Evolutionary conservation across 208 protist genomes (phyloP).

Genomic region (Crithidia thermophila): DNA sequence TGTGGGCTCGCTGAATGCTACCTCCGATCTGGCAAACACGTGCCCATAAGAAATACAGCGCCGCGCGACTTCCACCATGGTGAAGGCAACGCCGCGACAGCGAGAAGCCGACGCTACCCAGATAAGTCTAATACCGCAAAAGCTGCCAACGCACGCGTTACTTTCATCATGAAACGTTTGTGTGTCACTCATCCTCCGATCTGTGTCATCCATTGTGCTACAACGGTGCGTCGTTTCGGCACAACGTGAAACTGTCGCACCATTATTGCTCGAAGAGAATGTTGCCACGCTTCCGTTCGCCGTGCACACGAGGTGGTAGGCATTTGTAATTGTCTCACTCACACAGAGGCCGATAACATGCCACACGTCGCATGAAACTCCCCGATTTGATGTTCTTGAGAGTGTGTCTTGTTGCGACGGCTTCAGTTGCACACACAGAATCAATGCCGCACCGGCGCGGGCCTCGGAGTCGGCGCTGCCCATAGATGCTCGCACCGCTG

Average conservation of each 20-base stretch:
- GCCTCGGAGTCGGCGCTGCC: neutral
- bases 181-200: too few species aligned
- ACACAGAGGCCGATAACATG: slow-evolving; percentile 7
- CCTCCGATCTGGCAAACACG: slow-evolving; percentile 35
- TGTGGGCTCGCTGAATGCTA: slow-evolving; percentile 76
- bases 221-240: too few species aligned
- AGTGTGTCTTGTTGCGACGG: neutral
- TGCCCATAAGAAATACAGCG: slow-evolving; percentile 58
- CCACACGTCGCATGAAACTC: neutral
- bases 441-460: neutral
- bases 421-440: neutral
- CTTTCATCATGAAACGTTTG: too few species aligned
- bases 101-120: slow-evolving; percentile 48
- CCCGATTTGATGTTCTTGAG: neutral
- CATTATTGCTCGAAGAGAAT: too few species aligned
- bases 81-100: slow-evolving; percentile 33
- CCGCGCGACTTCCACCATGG: slow-evolving; percentile 43
- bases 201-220: too few species aligned
- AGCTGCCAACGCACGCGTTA: slow-evolving; percentile 39
- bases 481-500: neutral
- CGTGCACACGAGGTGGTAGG: slow-evolving; percentile 4
- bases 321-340: neutral
- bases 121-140: slow-evolving; percentile 65
- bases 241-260: too few species aligned
- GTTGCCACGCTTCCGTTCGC: neutral